Percentiles rank a stretch among this genome's conserved stretches.
These are phyloP conservation scores for Botrytis aclada DNA, from an alignment of 2,329 filamentous ascomycete genomes.

Conservation along the genomic window DNA sequence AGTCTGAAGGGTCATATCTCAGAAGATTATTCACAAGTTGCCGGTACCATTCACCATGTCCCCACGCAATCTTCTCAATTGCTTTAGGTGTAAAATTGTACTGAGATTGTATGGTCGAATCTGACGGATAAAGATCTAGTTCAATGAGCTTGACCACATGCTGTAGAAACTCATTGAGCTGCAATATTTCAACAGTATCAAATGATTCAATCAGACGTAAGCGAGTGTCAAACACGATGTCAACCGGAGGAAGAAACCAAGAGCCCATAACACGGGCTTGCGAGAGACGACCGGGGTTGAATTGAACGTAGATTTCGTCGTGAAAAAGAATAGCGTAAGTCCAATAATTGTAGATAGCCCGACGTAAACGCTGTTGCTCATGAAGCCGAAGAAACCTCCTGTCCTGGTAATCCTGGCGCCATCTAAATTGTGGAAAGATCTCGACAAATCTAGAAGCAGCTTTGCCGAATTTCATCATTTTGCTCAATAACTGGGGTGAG, in stretches of 20 bases:
- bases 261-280: background rate
- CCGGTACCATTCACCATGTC: constrained; percentile 31
- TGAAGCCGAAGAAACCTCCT: constrained; percentile 32
- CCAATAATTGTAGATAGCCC: constrained; percentile 37
- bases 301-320: constrained; percentile 33
- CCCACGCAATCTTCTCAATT: constrained; percentile 35
- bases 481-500: constrained; percentile 33
- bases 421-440: constrained; percentile 36
- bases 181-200: constrained; percentile 32
- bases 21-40: constrained; percentile 31
- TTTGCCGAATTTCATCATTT: constrained; percentile 35
- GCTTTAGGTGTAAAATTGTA: constrained; percentile 29
- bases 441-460: constrained; percentile 36
- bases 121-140: constrained; percentile 35
- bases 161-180: constrained; percentile 34
- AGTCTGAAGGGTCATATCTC: constrained; percentile 32
- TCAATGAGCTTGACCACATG: constrained; percentile 34
- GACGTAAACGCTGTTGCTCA: constrained; percentile 33
- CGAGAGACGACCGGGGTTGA: constrained; percentile 23
- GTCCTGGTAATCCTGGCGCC: constrained; percentile 35
- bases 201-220: constrained; percentile 33
- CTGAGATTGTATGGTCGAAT: constrained; percentile 32
- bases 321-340: constrained; percentile 36
- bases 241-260: constrained; percentile 24
- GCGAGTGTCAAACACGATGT: constrained; percentile 29